Evolutionary conservation across 108 stramenopile genomes (phyloP).

Genomic region (Cyclostephanos tholiformis): DNA sequence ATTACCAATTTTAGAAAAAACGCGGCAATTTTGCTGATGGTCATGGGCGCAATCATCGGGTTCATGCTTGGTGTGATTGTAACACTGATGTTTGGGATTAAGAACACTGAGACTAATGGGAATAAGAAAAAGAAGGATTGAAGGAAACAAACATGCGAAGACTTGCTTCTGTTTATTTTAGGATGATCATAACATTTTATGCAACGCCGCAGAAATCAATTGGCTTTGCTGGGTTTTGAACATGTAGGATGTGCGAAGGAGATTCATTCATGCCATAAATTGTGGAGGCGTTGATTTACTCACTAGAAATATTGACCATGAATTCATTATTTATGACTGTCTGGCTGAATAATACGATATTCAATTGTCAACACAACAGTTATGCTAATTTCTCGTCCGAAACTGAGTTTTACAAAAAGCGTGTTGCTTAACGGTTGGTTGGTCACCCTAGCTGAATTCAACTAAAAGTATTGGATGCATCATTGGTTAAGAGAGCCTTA

Average conservation of each 20-base stretch:
- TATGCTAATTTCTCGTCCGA: too few species aligned
- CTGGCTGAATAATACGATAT: too few species aligned
- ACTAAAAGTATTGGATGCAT: too few species aligned
- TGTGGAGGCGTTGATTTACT: background rate
- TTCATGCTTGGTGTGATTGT: slow-evolving; percentile 26
- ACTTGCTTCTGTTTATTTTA: background rate
- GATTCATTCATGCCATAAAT: background rate
- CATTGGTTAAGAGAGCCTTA: too few species aligned
- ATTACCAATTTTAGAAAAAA: slow-evolving; percentile 57
- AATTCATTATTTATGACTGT: too few species aligned
- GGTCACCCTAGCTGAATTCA: too few species aligned
- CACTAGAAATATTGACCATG: too few species aligned
- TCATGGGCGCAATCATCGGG: slow-evolving; percentile 51
- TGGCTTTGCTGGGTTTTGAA: too few species aligned
- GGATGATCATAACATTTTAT: background rate
- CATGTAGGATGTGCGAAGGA: background rate
- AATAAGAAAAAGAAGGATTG: slow-evolving; percentile 42
- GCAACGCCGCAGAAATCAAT: too few species aligned
- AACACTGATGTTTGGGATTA: slow-evolving; percentile 12
- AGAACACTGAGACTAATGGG: slow-evolving; percentile 10
- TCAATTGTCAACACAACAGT: too few species aligned
- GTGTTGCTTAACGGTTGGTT: too few species aligned
- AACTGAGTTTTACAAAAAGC: too few species aligned
- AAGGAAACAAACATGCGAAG: background rate
- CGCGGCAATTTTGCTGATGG: slow-evolving; percentile 51